Evolutionary conservation across 495 filamentous ascomycete species (phyloP).

Genomic region (Aspergillus wentii): DNA sequence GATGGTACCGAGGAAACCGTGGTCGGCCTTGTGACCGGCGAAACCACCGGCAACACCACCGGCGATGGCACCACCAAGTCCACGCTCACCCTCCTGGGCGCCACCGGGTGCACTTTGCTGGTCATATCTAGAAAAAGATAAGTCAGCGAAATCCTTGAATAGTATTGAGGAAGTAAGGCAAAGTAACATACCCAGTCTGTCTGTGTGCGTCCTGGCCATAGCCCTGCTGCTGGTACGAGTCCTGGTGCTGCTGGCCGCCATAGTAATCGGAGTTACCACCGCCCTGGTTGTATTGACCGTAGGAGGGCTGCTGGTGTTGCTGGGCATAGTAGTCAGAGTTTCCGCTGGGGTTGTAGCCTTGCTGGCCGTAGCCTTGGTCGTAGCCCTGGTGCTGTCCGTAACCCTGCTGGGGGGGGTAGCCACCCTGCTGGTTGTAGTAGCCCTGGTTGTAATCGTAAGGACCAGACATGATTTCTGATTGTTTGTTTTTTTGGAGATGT

Average conservation of each 20-base stretch:
- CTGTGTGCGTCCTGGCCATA: conserved; percentile 19
- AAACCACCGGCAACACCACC: conserved; percentile 43
- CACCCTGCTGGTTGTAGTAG: conserved; percentile 18
- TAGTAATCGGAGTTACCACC: conserved; percentile 26
- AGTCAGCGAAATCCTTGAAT: conserved; percentile 8
- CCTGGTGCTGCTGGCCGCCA: conserved; percentile 19
- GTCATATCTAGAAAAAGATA: conserved; percentile 7
- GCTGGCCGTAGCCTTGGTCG: conserved; percentile 23
- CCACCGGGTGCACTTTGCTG: conserved; percentile 25
- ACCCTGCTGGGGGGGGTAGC: conserved; percentile 23
- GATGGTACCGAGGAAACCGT: conserved; percentile 46
- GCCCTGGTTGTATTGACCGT: conserved; percentile 18
- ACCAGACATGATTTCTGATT: conserved; percentile 44
- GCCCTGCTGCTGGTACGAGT: conserved; percentile 20
- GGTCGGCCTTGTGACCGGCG: conserved; percentile 46
- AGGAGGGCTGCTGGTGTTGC: conserved; percentile 8
- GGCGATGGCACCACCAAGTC: conserved; percentile 40
- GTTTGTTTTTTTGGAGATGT: conserved; percentile 7
- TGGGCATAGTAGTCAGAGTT: too few species aligned
- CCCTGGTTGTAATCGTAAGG: conserved; percentile 33
- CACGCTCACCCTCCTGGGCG: conserved; percentile 45
- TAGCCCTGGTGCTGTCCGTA: conserved; percentile 21
- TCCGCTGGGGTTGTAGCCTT: conserved; percentile 17
- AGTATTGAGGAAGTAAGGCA: not conserved
- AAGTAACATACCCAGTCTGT: conserved; percentile 12